phyloP scores from a whole-genome alignment of 2,329 filamentous ascomycete species.

The Pseudogymnoascus sp. region DNA sequence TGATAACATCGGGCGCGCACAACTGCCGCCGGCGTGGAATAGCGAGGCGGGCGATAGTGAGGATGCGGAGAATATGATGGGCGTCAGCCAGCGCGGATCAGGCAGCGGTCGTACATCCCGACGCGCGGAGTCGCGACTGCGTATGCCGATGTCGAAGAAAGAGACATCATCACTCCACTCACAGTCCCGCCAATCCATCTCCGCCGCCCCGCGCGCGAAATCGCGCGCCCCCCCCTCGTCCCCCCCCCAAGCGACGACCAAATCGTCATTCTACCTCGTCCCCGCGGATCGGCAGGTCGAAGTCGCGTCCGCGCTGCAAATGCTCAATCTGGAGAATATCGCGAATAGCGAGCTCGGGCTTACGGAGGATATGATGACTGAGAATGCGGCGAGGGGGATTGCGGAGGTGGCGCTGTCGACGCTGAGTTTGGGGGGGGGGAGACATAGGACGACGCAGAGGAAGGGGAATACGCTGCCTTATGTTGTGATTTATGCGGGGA shows the following conservation, averaged over 20 bases:
- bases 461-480: conserved; percentile 33
- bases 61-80: conserved; percentile 20
- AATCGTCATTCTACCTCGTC: conserved; percentile 41
- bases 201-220: conserved; percentile 31
- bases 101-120: conserved; percentile 39
- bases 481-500: conserved; percentile 81
- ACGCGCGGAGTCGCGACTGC: conserved; percentile 30
- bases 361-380: conserved; percentile 81
- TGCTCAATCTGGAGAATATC: conserved; percentile 87
- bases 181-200: conserved; percentile 24
- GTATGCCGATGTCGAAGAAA: not conserved
- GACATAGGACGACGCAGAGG: conserved; percentile 29
- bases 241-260: conserved; percentile 25
- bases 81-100: conserved; percentile 21
- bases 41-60: conserved; percentile 61
- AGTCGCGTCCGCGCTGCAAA: conserved; percentile 66
- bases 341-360: conserved; percentile 81
- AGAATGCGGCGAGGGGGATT: conserved; percentile 83
- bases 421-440: conserved; percentile 37
- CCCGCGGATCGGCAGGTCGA: conserved; percentile 52
- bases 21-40: conserved; percentile 46
- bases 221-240: conserved; percentile 18
- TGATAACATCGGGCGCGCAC: conserved; percentile 36
- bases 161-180: not conserved
- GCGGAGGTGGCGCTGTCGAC: conserved; percentile 72